Evolutionary conservation across 768 basidiomycete species (phyloP), one percentile per base, ranked within the genome.

Genomic region (Dictyophora rubrovolvata): DNA sequence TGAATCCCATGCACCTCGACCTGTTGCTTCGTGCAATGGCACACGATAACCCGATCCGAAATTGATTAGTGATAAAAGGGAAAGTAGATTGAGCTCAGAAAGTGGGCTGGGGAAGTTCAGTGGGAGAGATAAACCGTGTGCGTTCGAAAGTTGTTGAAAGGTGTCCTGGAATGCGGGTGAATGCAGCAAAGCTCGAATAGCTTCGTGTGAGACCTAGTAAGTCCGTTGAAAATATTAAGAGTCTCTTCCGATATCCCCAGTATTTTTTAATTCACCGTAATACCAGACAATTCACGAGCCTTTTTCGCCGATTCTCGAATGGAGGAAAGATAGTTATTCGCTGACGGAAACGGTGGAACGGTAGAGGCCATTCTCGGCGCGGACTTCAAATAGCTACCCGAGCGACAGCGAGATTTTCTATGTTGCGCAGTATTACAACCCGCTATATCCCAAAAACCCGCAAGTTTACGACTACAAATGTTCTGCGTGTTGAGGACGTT

Each of bases 1-100:
- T 57, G 81, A 83, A 69, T 93, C 88, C 79, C 85, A 92, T 62
- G 89, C 89, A 20, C 91, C 90, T 47, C 89, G 82, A 14, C 84
- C 82, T 2, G 86, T 86, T 58, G 82, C 80, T 14, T 72, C 70
- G 69, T 89, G 89, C 42, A 94, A 77, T 5, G 85, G 81, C 5
- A 77, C 74, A 22, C 89, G 86, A 69, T 88, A 93, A 36, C 87
- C 88, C 1, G 87, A 89, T 5, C 79, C 87, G 68, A 93, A 89
- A 69, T 93, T 93, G 35, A 95, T 77, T 16, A 93, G 76, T 1
- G 85, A 82, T 47, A 93, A 80, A 8, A 89, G 70, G 49, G 85
- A 82, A n/a, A 93, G 72, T 28, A 93, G 74, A 69, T 92, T 93
- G 60, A 95, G 74, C 71, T 95, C 92, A 48, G 86, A 80, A 5